Percentiles rank a stretch among this genome's conserved stretches.
Conservation (phyloP, 768 basidiomycete species). For the Fomitopsis serialis region DNA sequence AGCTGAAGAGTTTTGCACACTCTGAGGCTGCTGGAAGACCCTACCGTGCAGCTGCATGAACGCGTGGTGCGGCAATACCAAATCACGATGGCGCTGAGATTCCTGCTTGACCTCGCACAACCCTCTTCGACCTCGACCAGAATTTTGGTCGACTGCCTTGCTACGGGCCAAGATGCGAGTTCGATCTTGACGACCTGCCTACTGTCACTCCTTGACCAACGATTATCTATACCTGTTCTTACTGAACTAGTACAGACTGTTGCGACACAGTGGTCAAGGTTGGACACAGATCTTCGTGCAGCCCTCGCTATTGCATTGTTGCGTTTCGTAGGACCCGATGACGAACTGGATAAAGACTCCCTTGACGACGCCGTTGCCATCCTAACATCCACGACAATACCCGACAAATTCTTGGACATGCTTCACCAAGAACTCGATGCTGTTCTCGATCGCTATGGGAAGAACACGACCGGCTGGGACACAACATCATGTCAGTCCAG, state of each 20-base stretch:
- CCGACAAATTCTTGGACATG: background rate
- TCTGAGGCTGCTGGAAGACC: slow-evolving; percentile 31
- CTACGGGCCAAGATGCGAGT: slow-evolving; percentile 38
- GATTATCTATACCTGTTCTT: slow-evolving; percentile 40
- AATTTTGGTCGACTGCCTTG: slow-evolving; percentile 42
- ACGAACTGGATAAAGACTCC: background rate
- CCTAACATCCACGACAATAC: background rate
- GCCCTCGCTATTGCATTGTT: slow-evolving; percentile 25
- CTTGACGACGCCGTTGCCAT: background rate
- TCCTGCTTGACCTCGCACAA: slow-evolving; percentile 41
- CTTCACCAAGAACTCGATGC: background rate
- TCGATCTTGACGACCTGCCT: slow-evolving; percentile 37
- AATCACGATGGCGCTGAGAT: slow-evolving; percentile 42
- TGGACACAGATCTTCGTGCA: slow-evolving; percentile 27
- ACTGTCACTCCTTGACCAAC: slow-evolving; percentile 40
- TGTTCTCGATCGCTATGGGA: background rate
- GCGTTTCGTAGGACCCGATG: background rate
- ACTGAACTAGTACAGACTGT: slow-evolving; percentile 34
- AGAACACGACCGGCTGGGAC: background rate
- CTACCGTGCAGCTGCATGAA: slow-evolving; percentile 26
- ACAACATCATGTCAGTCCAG: background rate
- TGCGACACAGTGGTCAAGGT: slow-evolving; percentile 16
- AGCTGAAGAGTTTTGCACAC: slow-evolving; percentile 46
- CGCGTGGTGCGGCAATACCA: slow-evolving; percentile 41
- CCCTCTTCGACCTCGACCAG: slow-evolving; percentile 32